Evolutionary conservation across 1,139 yeast species (phyloP), one percentile per base, ranked within the genome.

Genomic region (Saccharomyces hybrid): DNA sequence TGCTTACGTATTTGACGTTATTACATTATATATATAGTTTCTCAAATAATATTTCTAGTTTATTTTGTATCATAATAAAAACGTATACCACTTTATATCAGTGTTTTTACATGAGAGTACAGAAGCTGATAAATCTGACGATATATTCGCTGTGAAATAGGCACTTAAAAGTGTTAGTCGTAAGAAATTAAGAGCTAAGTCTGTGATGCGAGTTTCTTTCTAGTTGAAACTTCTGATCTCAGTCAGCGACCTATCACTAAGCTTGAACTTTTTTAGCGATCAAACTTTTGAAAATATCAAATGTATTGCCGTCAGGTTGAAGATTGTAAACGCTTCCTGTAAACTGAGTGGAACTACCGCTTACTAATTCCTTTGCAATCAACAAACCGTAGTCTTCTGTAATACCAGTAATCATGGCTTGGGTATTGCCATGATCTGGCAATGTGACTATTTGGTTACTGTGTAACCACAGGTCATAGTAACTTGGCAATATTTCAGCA

Each of bases 271-370:
- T 85, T 62, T 79, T 83, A 57, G 89, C 87, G n/a, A 95, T 86
- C 60, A 95, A 75, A 0, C 99, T 98, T 64, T 81, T 86, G 74
- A 93, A 86, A 76, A 95, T 91, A 68, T 95, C 99, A 67, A 95
- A 95, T 2, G 97, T 88, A 69, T 95, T 95, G 0, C 99, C 99
- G 69, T 95, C 99, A 0, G 99, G 99, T 68, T 90, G 98, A 51
- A 95, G 73, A 63, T 88, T 86, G 61, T 79, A 83, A 2, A 68
- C 71, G 44, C 75, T 77, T 0, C 88, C 86, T 2, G 82, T 80
- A 12, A 74, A 73, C 19, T 63, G 65, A 46, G 76, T 76, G 19
- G 71, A 65, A 6, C 71, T 61, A 3, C 69, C 69, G 3, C 61
- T 54, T 49, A 75, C 76, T 6, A 82, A 71, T 61, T 88, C 96